Conservation (phyloP, 352 stramenopile genomes). For the Pythium utonaiense region DNA sequence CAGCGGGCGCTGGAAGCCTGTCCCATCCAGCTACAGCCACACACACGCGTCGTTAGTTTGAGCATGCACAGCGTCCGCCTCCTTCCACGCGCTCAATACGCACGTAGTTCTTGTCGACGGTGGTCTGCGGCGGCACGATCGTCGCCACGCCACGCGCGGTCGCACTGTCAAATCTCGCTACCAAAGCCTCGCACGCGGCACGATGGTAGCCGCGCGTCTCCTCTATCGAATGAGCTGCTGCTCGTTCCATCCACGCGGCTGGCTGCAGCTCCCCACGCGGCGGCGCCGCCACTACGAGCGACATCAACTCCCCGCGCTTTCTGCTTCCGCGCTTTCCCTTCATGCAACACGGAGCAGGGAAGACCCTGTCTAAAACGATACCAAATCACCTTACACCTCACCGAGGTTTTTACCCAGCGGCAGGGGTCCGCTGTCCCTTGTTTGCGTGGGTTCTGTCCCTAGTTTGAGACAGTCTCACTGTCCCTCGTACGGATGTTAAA, state of each 20-base stretch:
- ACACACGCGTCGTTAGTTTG: too few relatives aligned
- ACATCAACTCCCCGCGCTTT: slow-evolving; percentile 12
- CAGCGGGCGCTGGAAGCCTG: slow-evolving; percentile 26
- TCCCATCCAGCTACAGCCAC: slow-evolving; percentile 21
- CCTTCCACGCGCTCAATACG: neutral
- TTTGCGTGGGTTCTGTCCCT: neutral
- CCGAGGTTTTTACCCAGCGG: slow-evolving; percentile 19
- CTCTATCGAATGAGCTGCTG: neutral
- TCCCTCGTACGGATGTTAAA: slow-evolving; percentile 6
- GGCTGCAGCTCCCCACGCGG: neutral
- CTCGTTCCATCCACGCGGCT: neutral
- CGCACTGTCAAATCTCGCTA: slow-evolving; percentile 10
- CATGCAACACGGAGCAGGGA: slow-evolving; percentile 1
- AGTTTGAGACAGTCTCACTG: slow-evolving; percentile 3
- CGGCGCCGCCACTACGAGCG: slow-evolving; percentile 8
- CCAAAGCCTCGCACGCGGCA: neutral
- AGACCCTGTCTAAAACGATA: slow-evolving; percentile 19
- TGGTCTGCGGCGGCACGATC: neutral
- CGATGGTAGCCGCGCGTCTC: neutral
- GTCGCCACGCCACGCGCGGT: slow-evolving; percentile 10
- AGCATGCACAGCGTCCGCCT: too few relatives aligned
- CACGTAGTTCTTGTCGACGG: slow-evolving; percentile 23
- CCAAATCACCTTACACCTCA: slow-evolving; percentile 6
- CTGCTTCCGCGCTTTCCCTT: neutral
- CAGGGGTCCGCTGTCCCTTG: neutral